These are phyloP conservation scores for Leccinum uliginosum DNA, from an alignment of 768 basidiomycete genomes.

Conservation along the genomic window DNA sequence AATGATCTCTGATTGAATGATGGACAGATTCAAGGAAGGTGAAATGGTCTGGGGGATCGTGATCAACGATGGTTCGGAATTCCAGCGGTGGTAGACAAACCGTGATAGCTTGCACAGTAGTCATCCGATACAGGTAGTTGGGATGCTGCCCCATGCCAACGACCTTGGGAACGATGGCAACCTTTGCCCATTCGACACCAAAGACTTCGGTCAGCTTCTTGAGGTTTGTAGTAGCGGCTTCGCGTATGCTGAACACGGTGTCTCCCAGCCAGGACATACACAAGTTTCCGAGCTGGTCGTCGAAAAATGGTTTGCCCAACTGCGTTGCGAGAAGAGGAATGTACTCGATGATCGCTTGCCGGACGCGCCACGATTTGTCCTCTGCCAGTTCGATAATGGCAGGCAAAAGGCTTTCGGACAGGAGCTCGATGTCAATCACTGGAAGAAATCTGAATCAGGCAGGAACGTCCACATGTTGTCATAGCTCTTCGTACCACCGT, in stretches of 20 bases:
- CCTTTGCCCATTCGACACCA: conserved; percentile 95
- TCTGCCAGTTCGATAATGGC: conserved; percentile 98
- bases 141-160: conserved; percentile 96
- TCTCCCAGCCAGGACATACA: conserved; percentile 99
- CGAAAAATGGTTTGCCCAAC: conserved; percentile 93
- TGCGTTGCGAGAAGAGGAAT: conserved; percentile 99
- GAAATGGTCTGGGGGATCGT: conserved; percentile 75
- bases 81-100: conserved; percentile 42
- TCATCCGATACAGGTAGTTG: conserved; percentile 98
- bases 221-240: conserved; percentile 95
- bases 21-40: conserved; percentile 80
- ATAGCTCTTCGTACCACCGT: conserved; percentile 58
- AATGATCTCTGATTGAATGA: conserved; percentile 80
- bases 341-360: conserved; percentile 99
- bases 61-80: conserved; percentile 2
- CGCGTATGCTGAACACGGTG: conserved; percentile 96
- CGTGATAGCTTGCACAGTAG: conserved; percentile 96
- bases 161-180: conserved; percentile 93
- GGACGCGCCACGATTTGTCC: conserved; percentile 99
- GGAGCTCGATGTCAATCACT: conserved; percentile 97
- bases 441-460: conserved; percentile 9
- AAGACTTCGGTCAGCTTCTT: conserved; percentile 98
- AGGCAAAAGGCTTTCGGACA: conserved; percentile 92
- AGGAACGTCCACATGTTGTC: background rate
- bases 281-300: conserved; percentile 92